A percentile compares a stretch with the other conserved stretches of the same genome.
Conservation (phyloP, 805 yeast genomes). For the Candida stauntonica region DNA sequence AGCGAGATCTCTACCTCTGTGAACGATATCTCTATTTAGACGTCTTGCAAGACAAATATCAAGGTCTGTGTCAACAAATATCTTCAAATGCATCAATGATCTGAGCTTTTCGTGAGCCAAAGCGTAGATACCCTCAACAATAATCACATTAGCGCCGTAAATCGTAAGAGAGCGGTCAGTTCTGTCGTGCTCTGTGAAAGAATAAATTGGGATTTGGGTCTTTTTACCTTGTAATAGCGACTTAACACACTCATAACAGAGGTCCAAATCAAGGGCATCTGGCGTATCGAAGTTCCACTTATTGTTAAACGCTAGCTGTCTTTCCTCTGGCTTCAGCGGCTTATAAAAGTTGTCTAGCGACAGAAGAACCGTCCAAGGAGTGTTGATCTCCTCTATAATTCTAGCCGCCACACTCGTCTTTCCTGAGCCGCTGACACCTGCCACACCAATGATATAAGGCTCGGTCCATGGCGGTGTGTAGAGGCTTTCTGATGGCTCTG, state of each 20-base stretch:
- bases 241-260: constrained; percentile 56
- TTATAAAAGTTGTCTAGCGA: constrained; percentile 90
- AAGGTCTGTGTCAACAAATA: constrained; percentile 90
- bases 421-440: constrained; percentile 87
- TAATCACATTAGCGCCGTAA: constrained; percentile 91
- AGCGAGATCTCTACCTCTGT: constrained; percentile 77
- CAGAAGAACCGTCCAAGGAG: constrained; percentile 91
- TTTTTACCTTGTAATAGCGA: constrained; percentile 67
- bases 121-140: constrained; percentile 88
- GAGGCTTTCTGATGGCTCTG: too few relatives aligned
- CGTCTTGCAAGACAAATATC: constrained; percentile 91
- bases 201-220: constrained; percentile 63
- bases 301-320: constrained; percentile 57
- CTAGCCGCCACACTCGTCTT: constrained; percentile 87
- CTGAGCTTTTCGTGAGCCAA: constrained; percentile 65
- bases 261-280: constrained; percentile 74
- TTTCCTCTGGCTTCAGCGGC: constrained; percentile 61
- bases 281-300: constrained; percentile 88
- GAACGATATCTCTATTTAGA: constrained; percentile 77
- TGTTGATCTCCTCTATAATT: constrained; percentile 71
- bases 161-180: constrained; percentile 64
- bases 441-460: constrained; percentile 83
- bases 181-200: constrained; percentile 60
- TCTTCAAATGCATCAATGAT: constrained; percentile 76
- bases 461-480: constrained; percentile 87